A percentile compares a stretch with the other conserved stretches of the same genome.
phyloP scores from a whole-genome alignment of 345 rosid genomes.

The Crucihimalaya himalaica region DNA sequence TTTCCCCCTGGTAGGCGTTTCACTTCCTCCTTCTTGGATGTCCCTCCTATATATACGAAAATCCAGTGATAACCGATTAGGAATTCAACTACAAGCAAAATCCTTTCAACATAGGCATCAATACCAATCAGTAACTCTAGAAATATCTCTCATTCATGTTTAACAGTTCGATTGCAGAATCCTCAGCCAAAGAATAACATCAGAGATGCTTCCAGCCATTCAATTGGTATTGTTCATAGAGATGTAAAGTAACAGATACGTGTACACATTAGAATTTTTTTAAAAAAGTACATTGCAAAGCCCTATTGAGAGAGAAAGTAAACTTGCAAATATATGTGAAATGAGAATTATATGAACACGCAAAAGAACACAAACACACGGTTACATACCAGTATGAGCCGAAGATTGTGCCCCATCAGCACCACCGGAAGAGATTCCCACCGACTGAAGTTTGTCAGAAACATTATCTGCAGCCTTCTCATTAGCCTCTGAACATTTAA shows the following conservation, averaged over 20 bases:
- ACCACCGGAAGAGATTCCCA: conserved; percentile 62
- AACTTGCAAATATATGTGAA: neutral
- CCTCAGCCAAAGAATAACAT: neutral
- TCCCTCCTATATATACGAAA: conserved; percentile 42
- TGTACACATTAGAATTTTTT: neutral
- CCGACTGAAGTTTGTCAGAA: conserved; percentile 66
- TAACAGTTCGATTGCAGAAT: neutral
- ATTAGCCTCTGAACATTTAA: conserved; percentile 52
- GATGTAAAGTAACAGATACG: neutral
- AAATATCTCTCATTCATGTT: neutral
- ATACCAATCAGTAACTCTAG: neutral
- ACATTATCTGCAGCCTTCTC: conserved; percentile 66
- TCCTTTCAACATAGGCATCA: neutral
- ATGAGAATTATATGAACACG: neutral
- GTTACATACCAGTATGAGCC: conserved; percentile 39
- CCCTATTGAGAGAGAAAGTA: neutral
- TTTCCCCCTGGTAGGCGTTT: conserved; percentile 96
- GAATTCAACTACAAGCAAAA: neutral
- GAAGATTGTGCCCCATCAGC: conserved; percentile 56
- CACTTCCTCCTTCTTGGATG: conserved; percentile 72
- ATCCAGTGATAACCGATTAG: neutral
- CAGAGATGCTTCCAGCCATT: neutral
- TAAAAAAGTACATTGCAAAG: neutral
- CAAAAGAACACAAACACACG: neutral
- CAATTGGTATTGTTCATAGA: neutral